Evolutionary conservation across 1,139 yeast genomes (phyloP).

Genomic region (Ogataea hybrid): DNA sequence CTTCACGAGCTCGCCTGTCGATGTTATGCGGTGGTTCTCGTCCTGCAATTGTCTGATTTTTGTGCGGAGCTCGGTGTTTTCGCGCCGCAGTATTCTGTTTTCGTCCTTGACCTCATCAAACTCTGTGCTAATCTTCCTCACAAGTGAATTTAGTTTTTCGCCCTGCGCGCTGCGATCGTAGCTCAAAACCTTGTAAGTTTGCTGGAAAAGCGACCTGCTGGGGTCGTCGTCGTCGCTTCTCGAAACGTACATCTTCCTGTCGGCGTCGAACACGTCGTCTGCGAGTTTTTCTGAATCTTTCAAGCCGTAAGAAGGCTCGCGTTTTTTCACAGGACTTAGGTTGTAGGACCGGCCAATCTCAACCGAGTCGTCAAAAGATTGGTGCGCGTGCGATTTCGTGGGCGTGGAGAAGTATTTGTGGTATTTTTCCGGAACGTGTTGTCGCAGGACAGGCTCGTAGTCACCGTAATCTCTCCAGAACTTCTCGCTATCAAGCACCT

Average conservation of each 20-base stretch:
- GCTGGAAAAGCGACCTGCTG: constrained; percentile 21
- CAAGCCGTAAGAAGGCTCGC: constrained; percentile 13
- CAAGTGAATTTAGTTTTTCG: constrained; percentile 18
- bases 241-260: constrained; percentile 14
- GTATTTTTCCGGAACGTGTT: constrained; percentile 28
- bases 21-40: constrained; percentile 6
- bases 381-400: constrained; percentile 6
- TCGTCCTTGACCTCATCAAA: constrained; percentile 18
- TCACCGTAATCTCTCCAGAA: constrained; percentile 27
- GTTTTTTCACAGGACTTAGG: constrained; percentile 25
- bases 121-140: constrained; percentile 22
- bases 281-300: constrained; percentile 28
- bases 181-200: constrained; percentile 26
- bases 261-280: constrained; percentile 25
- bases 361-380: constrained; percentile 18
- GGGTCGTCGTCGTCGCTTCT: constrained; percentile 16
- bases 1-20: constrained; percentile 17
- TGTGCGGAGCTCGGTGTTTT: constrained; percentile 8
- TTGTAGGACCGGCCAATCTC: constrained; percentile 24
- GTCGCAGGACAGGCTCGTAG: constrained; percentile 28
- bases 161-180: constrained; percentile 19
- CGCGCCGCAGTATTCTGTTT: constrained; percentile 9
- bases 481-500: constrained; percentile 21
- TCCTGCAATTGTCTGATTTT: constrained; percentile 13
- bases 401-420: constrained; percentile 22